Evolutionary conservation across 2,329 filamentous ascomycete species (phyloP), one percentile per base, ranked within the genome.

Genomic region (Penicillium sp.): DNA sequence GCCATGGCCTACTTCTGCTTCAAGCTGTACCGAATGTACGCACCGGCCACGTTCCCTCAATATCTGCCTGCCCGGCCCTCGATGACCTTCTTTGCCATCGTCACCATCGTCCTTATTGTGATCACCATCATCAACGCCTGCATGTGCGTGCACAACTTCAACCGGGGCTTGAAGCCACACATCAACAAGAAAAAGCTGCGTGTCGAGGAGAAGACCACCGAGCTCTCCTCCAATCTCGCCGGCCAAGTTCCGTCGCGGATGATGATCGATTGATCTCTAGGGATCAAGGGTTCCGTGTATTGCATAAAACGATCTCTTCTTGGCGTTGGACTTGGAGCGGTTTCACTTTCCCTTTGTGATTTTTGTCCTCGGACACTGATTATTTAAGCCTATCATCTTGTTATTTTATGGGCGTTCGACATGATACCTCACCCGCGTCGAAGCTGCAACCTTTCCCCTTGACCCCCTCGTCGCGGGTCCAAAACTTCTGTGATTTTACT

Each of bases 1-100:
- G 91, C 84, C 31, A 79, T 97, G 55, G 88, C 84, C 47, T 98
- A 97, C 74, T 98, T 98, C 76, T 80, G 95, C 65, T 98, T 96
- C 81, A 98, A 98, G 77, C 82, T 98, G 44, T 86, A 93, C 49
- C 87, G 93, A 66, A 98, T 98, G 82, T 98, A 95, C 70, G 82
- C 86, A 58, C 74, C 80, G 9, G 67, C 67, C 35, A 79, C 81
- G 57, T 67, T 65, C 42, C 44, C 66, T 1, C 76, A 81, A 55
- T 98, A 97, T 73, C 66, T 77, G 42, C 85, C 91, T 4, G 91
- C 93, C 29, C 81, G 85, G 51, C 86, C 86, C 63, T 91, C 87
- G 13, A 77, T 98, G 63, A 96, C 91, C 4, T 88, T 89, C 49
- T 98, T 98, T 63, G 91, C 93, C 42, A 83, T 95, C 53, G 85